Conservation (phyloP, 768 basidiomycete species). For the Ramaria rubella region DNA sequence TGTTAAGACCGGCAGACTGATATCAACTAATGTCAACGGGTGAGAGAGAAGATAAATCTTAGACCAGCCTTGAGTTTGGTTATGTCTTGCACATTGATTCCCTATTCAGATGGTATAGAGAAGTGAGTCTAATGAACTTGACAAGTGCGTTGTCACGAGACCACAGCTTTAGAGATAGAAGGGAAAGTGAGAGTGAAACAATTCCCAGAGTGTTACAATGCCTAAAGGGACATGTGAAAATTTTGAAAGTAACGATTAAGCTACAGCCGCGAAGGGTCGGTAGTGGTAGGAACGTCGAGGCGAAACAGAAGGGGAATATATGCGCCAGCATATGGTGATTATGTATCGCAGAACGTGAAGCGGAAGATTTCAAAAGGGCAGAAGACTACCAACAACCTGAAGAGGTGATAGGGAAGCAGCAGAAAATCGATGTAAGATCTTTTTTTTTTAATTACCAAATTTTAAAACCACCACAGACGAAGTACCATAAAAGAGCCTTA, state of each 20-base stretch:
- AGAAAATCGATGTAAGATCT: no score
- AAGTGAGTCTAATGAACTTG: neutral
- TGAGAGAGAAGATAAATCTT: conserved; percentile 9
- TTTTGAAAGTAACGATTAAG: no score
- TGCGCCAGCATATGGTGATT: neutral
- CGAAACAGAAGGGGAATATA: neutral
- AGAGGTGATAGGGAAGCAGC: no score
- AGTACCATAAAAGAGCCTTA: no score
- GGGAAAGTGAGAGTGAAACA: neutral
- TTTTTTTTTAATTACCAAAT: no score
- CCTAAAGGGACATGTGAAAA: no score
- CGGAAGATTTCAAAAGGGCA: no score
- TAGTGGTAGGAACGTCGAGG: no score
- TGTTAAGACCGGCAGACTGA: conserved; percentile 75
- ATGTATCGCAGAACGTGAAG: no score
- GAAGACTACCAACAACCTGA: no score
- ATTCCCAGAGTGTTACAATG: conserved; percentile 5
- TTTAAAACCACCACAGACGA: no score
- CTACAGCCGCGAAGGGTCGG: no score
- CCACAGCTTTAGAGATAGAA: conserved; percentile 22
- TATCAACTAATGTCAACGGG: conserved; percentile 6
- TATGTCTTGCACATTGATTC: conserved; percentile 94
- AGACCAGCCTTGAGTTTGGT: conserved; percentile 73
- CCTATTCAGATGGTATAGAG: conserved; percentile 41
- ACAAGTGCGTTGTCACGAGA: conserved; percentile 7